A percentile compares a stretch with the other conserved stretches of the same genome.
Evolutionary conservation across 352 stramenopile species (phyloP).

Genomic region (Phytophthora kernoviae): DNA sequence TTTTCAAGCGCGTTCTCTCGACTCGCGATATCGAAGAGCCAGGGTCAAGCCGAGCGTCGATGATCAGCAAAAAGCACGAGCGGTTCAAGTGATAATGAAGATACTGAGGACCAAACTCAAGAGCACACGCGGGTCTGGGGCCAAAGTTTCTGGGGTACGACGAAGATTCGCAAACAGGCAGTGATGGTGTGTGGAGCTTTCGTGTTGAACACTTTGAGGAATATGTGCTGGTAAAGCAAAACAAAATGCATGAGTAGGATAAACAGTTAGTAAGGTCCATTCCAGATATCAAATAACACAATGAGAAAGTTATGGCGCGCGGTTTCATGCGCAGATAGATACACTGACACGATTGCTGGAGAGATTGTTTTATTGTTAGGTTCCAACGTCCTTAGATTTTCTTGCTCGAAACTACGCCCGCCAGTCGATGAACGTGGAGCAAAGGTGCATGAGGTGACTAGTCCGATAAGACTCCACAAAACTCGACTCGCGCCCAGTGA

Average conservation of each 20-base stretch:
- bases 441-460: constrained; percentile 60
- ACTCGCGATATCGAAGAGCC: constrained; percentile 21
- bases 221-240: background rate
- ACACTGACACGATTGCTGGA: too few relatives aligned
- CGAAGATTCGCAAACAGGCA: constrained; percentile 1
- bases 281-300: too few relatives aligned
- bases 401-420: constrained; percentile 36
- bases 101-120: too few relatives aligned
- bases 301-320: too few relatives aligned
- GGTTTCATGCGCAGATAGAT: constrained; percentile 18
- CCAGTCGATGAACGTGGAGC: constrained; percentile 68
- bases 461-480: constrained; percentile 65
- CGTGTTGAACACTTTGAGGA: constrained; percentile 50
- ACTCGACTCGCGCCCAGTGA: constrained; percentile 45
- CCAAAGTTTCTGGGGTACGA: constrained; percentile 47
- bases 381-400: constrained; percentile 1
- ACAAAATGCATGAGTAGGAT: constrained; percentile 6
- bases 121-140: constrained; percentile 37
- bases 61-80: too few relatives aligned
- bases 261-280: constrained; percentile 1
- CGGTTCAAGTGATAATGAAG: too few relatives aligned
- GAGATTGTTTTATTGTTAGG: constrained; percentile 4
- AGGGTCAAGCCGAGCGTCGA: constrained; percentile 6
- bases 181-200: constrained; percentile 51
- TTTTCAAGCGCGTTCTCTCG: constrained; percentile 30